Evolutionary conservation across 495 filamentous ascomycete genomes (phyloP).

Genomic region (Parachaetomium inaequale): DNA sequence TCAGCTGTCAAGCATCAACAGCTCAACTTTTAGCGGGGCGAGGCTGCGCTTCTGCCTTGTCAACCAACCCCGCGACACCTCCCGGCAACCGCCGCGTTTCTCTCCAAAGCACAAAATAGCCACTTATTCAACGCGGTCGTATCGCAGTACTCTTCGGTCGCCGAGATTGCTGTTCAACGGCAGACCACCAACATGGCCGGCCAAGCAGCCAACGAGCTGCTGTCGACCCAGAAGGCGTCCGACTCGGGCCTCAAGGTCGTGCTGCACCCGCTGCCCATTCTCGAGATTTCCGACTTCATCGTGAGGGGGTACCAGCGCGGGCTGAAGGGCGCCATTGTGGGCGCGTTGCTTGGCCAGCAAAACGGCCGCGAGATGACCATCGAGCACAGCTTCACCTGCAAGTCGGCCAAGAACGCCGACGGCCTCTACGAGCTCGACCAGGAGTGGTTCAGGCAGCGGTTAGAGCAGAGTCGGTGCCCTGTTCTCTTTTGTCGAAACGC

Average conservation of each 20-base stretch:
- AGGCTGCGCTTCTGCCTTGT: slow-evolving; percentile 32
- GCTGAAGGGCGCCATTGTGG: slow-evolving; percentile 71
- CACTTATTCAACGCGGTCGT: not conserved
- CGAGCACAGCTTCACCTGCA: slow-evolving; percentile 87
- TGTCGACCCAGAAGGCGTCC: slow-evolving; percentile 55
- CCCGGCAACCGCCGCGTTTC: not conserved
- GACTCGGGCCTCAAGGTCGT: slow-evolving; percentile 78
- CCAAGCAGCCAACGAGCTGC: slow-evolving; percentile 26
- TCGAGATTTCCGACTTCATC: slow-evolving; percentile 95
- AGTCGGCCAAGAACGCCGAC: slow-evolving; percentile 50
- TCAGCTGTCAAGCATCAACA: not conserved
- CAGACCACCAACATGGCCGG: slow-evolving; percentile 18
- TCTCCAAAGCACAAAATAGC: no score
- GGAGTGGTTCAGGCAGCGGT: slow-evolving; percentile 71
- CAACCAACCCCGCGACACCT: slow-evolving; percentile 13
- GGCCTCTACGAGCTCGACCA: slow-evolving; percentile 54
- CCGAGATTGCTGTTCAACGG: not conserved
- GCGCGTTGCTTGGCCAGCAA: slow-evolving; percentile 83
- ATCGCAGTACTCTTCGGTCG: not conserved
- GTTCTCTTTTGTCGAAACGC: not conserved
- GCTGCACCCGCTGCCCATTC: slow-evolving; percentile 89
- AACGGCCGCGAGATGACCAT: slow-evolving; percentile 86
- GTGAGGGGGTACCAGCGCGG: slow-evolving; percentile 80
- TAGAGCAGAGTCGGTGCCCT: slow-evolving; percentile 71
- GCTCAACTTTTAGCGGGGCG: slow-evolving; percentile 22